Percentiles rank a stretch among this genome's conserved stretches.
Conservation (phyloP, 768 basidiomycete species). For the Suillus cothurnatus region DNA sequence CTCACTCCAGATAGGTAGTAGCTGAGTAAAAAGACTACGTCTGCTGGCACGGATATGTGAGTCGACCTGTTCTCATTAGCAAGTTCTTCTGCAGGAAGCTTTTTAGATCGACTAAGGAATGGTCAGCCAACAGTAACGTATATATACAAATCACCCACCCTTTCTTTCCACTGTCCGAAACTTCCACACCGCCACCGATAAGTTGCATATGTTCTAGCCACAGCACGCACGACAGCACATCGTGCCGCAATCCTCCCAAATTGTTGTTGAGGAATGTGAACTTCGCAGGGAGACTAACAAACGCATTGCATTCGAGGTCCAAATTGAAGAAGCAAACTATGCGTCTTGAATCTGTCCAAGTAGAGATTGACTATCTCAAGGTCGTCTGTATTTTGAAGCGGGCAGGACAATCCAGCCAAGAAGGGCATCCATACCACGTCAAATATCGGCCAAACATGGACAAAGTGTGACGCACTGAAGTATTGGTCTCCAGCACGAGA, state of each 20-base stretch:
- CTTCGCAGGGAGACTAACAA: constrained; percentile 93
- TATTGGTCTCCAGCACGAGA: constrained; percentile 82
- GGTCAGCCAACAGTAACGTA: constrained; percentile 13
- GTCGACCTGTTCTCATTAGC: constrained; percentile 97
- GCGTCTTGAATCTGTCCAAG: constrained; percentile 92
- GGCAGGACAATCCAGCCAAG: constrained; percentile 91
- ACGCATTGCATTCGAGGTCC: constrained; percentile 97
- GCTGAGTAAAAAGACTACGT: constrained; percentile 98
- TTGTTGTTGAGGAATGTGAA: constrained; percentile 98
- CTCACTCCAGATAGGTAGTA: constrained; percentile 90
- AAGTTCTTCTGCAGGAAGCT: constrained; percentile 86
- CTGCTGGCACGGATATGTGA: constrained; percentile 97
- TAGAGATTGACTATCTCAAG: constrained; percentile 89
- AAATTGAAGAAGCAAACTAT: constrained; percentile 97
- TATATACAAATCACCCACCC: constrained; percentile 55
- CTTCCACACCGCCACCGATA: constrained; percentile 87
- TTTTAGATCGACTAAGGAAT: constrained; percentile 44
- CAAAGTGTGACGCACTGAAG: constrained; percentile 94
- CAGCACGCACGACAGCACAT: constrained; percentile 95
- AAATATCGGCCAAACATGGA: constrained; percentile 98
- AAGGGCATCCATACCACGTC: constrained; percentile 99
- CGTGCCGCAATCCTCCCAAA: constrained; percentile 94
- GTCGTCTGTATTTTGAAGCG: constrained; percentile 94
- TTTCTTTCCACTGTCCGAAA: constrained; percentile 76
- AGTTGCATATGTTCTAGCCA: constrained; percentile 99